Conservation (phyloP, 805 yeast genomes). For the Suhomyces canberraensis region DNA sequence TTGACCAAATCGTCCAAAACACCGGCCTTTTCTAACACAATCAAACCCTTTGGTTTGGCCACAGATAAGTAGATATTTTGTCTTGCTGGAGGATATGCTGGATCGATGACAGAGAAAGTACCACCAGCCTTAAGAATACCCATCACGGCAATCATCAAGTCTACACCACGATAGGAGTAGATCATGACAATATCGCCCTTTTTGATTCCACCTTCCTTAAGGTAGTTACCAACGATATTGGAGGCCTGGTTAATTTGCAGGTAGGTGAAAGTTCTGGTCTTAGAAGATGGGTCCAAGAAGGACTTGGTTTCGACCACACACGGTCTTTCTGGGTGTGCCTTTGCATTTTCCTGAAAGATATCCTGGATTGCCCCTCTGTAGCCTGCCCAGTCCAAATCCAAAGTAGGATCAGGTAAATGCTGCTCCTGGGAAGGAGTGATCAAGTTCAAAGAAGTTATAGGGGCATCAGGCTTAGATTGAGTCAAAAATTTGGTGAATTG, state of each 20-base stretch:
- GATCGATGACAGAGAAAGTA: constrained; percentile 96
- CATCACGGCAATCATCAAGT: constrained; percentile 92
- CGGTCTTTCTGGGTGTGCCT: constrained; percentile 74
- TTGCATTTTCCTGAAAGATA: constrained; percentile 86
- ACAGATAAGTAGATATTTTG: constrained; percentile 91
- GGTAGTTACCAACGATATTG: constrained; percentile 86
- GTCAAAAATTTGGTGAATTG: constrained; percentile 60
- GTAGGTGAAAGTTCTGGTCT: constrained; percentile 75
- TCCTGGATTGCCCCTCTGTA: constrained; percentile 97
- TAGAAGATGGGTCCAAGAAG: constrained; percentile 48
- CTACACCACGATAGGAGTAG: constrained; percentile 97
- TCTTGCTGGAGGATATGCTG: constrained; percentile 98
- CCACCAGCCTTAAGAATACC: constrained; percentile 99
- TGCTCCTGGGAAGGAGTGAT: constrained; percentile 62
- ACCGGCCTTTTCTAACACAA: constrained; percentile 91
- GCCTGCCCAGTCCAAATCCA: constrained; percentile 83
- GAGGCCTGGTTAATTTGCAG: constrained; percentile 89
- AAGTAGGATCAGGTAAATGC: constrained; percentile 82
- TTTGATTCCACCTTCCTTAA: constrained; percentile 74
- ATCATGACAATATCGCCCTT: constrained; percentile 97
- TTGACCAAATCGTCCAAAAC: constrained; percentile 70
- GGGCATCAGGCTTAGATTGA: constrained; percentile 31
- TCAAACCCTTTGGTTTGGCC: constrained; percentile 88
- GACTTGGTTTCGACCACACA: constrained; percentile 93
- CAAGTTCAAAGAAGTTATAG: constrained; percentile 61